Conservation (phyloP, 2,329 filamentous ascomycete species). For the Scleromitrula shiraiana region DNA sequence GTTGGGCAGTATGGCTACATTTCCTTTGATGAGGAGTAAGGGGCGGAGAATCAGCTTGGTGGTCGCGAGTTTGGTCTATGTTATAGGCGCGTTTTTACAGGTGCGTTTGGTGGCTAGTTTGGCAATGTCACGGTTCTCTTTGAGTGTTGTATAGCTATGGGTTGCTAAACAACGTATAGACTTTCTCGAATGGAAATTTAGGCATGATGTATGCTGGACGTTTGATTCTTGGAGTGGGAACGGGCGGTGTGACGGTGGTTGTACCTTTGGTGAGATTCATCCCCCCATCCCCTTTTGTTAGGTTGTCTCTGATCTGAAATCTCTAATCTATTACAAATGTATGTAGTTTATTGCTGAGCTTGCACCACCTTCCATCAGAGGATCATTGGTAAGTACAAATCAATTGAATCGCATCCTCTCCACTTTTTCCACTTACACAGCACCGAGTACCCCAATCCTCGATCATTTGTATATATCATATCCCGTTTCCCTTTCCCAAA, state of each 20-base stretch:
- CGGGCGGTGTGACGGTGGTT: conserved; percentile 19
- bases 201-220: conserved; percentile 23
- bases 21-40: conserved; percentile 15
- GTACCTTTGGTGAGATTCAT: conserved; percentile 18
- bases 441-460: too few relatives aligned
- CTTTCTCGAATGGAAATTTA: conserved; percentile 17
- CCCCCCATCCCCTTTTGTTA: neutral
- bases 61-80: conserved; percentile 10
- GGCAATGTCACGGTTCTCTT: too few relatives aligned
- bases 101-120: conserved; percentile 14
- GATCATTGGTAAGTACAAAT: neutral
- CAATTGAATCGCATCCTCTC: neutral
- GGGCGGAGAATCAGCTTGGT: conserved; percentile 16
- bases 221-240: conserved; percentile 19
- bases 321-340: neutral
- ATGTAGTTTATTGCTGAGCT: conserved; percentile 25
- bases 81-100: conserved; percentile 17
- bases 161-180: conserved; percentile 9
- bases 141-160: neutral
- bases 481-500: neutral
- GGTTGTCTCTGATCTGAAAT: neutral
- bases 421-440: neutral
- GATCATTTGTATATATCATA: too few relatives aligned
- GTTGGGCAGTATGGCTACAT: conserved; percentile 18
- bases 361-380: conserved; percentile 20